phyloP scores from a whole-genome alignment of 257 asterid species.

The Solanum ossicruentum region DNA sequence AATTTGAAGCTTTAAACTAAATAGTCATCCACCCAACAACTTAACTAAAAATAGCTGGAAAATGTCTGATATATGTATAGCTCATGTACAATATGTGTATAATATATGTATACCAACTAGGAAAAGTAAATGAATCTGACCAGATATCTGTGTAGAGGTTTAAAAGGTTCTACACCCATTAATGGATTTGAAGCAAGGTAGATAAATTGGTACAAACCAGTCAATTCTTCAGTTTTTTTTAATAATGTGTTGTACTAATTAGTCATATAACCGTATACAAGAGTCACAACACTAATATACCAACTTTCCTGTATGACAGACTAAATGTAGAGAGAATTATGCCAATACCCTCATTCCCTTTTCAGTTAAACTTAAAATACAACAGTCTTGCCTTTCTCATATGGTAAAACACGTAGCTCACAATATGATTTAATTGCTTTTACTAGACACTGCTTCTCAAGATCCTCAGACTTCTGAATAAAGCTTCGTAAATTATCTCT shows the following conservation, averaged over 20 bases:
- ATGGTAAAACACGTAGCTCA: slow-evolving; percentile 81
- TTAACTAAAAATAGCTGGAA: background rate
- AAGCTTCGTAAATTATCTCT: slow-evolving; percentile 69
- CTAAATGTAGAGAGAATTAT: background rate
- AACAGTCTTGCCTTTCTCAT: slow-evolving; percentile 59
- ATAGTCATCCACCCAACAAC: background rate
- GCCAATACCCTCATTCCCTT: background rate
- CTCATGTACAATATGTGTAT: background rate
- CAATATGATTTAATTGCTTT: slow-evolving; percentile 86
- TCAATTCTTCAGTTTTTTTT: background rate
- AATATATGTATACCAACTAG: background rate
- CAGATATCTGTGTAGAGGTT: background rate
- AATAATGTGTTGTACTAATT: background rate
- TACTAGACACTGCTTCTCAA: slow-evolving; percentile 88
- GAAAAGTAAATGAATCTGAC: background rate
- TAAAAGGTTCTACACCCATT: background rate
- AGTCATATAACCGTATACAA: background rate
- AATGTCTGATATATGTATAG: background rate
- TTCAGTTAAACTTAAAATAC: slow-evolving; percentile 34
- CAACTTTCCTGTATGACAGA: background rate
- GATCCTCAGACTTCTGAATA: slow-evolving; percentile 70
- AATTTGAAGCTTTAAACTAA: no score
- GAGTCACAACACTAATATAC: background rate
- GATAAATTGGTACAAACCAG: background rate
- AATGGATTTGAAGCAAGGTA: background rate